Percentiles rank a stretch among this genome's conserved stretches.
phyloP scores from a whole-genome alignment of 2,329 filamentous ascomycete genomes.

The Clonostachys rhizophaga region DNA sequence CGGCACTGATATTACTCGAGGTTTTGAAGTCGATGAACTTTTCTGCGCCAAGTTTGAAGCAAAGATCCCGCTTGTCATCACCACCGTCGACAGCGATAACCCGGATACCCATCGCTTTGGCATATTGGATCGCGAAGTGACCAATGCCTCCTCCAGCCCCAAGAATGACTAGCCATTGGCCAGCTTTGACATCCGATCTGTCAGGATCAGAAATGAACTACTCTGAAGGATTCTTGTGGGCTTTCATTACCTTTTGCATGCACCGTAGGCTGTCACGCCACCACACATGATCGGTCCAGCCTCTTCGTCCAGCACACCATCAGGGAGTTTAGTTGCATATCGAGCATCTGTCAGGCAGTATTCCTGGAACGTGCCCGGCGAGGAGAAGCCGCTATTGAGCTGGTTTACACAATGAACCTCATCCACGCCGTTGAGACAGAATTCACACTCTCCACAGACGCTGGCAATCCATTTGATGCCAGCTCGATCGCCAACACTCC shows the following conservation, averaged over 20 bases:
- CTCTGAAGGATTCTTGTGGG: background rate
- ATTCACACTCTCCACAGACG: background rate
- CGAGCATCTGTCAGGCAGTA: background rate
- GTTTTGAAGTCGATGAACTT: background rate
- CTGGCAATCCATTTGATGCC: background rate
- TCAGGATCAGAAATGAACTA: background rate
- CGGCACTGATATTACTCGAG: no score
- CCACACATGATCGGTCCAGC: background rate
- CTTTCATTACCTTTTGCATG: no score
- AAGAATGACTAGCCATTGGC: constrained; percentile 2
- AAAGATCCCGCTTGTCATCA: background rate
- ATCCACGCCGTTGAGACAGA: background rate
- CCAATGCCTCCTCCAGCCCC: constrained; percentile 3
- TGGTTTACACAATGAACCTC: background rate
- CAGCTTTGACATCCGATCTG: background rate
- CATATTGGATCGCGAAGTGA: constrained; percentile 2
- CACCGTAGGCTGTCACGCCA: background rate
- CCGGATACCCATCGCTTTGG: background rate
- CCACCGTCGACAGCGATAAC: constrained; percentile 1
- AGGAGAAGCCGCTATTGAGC: background rate
- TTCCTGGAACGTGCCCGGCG: background rate
- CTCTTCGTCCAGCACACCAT: background rate
- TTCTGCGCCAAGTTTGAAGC: background rate
- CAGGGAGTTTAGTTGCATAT: background rate
- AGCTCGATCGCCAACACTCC: background rate